Evolutionary conservation across 192 early-diverging fungal genomes (phyloP), one percentile per base, ranked within the genome.

Genomic region (Entomortierella lignicola): DNA sequence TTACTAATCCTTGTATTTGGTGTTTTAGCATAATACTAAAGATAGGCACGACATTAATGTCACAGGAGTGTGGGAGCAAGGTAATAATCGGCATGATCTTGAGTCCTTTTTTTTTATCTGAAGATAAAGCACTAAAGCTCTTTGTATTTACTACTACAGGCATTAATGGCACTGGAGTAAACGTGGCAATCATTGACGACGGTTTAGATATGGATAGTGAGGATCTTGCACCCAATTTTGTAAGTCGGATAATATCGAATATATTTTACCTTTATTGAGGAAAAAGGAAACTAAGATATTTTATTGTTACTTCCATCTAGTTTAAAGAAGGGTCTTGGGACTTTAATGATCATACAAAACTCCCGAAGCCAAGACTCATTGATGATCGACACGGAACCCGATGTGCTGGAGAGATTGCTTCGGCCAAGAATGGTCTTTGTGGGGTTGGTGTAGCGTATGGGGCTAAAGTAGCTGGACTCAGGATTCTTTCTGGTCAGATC

Each of bases 321-420:
- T 88, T 82, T 74, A 91, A 87, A 8, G 88, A 83, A 50, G 97
- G 96, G 3, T 99, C 98, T 0, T 96, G 95, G 71, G 98, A 99
- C 80, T 99, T 93, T 74, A 98, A 98, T 72, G 91, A 94, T 63
- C 89, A 93, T 70, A 86, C 71, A 4, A 70, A 82, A 41, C 68
- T 92, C 32, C 97, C 97, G 6, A 90, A 82, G 48, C 98, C 97
- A 26, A 84, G 81, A 52, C 58, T 93, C 0, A 29, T 39, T 18
- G 92, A 95, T 37, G 98, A 99, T 74, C 87, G 87, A 47, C 98
- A 99, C 77, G 98, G 98, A 47, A 99, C 98, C 8, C 85, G 98
- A 42, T 99, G 97, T 80, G 98, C 98, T 6, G 98, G 98, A 18
- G 95, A 98, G 85, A 95, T 99, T 20, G 98, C 97, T 0, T 96